Base-by-base conservation (phyloP, 2,329 filamentous ascomycete species). In the Microdochium bolleyi region DNA sequence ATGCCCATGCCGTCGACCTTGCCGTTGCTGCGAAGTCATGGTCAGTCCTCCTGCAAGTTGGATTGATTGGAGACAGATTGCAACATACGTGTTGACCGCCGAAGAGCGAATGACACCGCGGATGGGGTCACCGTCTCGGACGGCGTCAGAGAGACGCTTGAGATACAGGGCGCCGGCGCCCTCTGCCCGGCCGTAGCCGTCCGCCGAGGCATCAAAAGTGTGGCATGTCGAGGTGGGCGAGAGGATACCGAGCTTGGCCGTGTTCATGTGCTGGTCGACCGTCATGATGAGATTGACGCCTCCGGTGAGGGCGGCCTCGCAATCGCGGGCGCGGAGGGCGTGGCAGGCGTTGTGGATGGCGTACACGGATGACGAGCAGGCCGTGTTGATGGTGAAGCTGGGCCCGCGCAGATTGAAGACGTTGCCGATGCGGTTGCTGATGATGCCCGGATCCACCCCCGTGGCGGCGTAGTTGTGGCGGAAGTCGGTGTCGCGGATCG, bases 241-340 rank as follows among this genome's bases (percentile, higher is more conserved):
- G 16, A 44, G 37, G 37, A 44, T n/a, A 7, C 37, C 89, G 85
- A 13, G 87, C 49, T 70, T 67, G 2, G 61, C 60, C 2, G 64
- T 63, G 32, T 60, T 61, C 54, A 67, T 60, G 16, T 64, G 60
- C 37, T 61, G 54, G 44, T 68, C 61, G 7, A 58, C 62, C 0
- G 61, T 64, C 3, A 68, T 51, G 14, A 73, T 66, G 8, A 72
- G 49, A 56, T 72, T 71, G 21, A 57, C 58, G n/a, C 68, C 69
- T 2, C 58, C 69, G 1, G 68, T 66, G 4, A 73, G 58, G 19
- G 68, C 69, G 1, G 27, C 27, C 11, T 30, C 27, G 37, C 16
- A n/a, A 14, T 44, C 37, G 37, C 37, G 16, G 37, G 14, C 21
- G 37, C 14, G 16, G 16, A 44, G 37, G 4, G 16, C 21, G 16